Conservation (phyloP, 768 basidiomycete genomes). For the Termitomyces sp. region DNA sequence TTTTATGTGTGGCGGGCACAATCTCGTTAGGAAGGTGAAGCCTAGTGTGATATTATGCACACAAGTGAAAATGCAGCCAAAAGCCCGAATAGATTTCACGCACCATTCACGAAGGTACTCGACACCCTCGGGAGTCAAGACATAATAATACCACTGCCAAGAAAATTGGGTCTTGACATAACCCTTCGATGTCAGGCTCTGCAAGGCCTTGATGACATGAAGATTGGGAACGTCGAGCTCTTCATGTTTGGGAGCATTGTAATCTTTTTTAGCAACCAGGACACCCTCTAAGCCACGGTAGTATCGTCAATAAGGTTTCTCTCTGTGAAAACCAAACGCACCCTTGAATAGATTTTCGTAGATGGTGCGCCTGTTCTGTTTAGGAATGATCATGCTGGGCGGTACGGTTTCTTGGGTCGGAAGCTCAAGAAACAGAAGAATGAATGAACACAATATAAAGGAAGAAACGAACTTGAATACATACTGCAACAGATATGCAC, state of each 20-base stretch:
- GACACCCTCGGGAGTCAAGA: conserved; percentile 93
- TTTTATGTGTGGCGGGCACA: conserved; percentile 97
- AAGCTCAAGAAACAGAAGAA: conserved; percentile 18
- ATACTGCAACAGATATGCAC: conserved; percentile 38
- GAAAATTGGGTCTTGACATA: conserved; percentile 99
- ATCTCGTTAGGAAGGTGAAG: conserved; percentile 94
- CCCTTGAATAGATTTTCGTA: conserved; percentile 99
- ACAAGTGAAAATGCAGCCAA: not conserved
- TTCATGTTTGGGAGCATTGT: conserved; percentile 94
- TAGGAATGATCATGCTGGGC: conserved; percentile 92
- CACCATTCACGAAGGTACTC: conserved; percentile 93
- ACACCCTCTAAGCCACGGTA: conserved; percentile 67
- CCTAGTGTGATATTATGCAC: conserved; percentile 36
- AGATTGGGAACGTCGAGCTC: conserved; percentile 73
- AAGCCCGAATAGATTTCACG: conserved; percentile 12
- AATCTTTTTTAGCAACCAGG: conserved; percentile 98
- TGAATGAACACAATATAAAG: not conserved
- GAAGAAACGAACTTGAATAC: conserved; percentile 11
- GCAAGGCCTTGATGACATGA: conserved; percentile 66
- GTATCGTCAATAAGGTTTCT: not conserved
- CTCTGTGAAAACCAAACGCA: conserved; percentile 28
- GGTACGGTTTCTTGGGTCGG: conserved; percentile 23
- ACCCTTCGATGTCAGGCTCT: conserved; percentile 68
- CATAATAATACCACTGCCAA: conserved; percentile 99
- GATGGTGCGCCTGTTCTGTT: conserved; percentile 91